phyloP scores from a whole-genome alignment of 495 filamentous ascomycete species.

The Articulospora tetracladia region DNA sequence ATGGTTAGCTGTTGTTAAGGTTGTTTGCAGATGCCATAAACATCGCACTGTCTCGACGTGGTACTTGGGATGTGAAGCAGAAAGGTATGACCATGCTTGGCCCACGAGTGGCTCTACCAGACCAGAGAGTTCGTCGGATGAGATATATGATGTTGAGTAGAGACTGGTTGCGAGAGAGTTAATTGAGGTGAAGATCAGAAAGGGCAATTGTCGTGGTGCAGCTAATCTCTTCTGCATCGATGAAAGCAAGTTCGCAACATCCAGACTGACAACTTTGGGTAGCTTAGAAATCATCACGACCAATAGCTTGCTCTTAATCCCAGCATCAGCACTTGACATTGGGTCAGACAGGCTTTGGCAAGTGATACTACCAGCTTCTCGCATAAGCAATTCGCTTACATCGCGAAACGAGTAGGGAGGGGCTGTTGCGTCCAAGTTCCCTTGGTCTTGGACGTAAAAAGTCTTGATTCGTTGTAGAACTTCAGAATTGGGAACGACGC shows the following conservation, averaged over 20 bases:
- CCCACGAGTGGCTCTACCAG: conserved; percentile 64
- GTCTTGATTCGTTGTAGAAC: conserved; percentile 55
- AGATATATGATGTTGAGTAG: conserved; percentile 54
- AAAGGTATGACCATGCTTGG: conserved; percentile 74
- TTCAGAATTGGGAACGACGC: conserved; percentile 32
- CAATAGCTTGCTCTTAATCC: conserved; percentile 42
- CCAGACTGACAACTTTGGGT: conserved; percentile 46
- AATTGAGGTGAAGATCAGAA: conserved; percentile 55
- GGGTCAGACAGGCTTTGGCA: conserved; percentile 38
- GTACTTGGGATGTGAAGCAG: conserved; percentile 77
- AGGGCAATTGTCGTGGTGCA: conserved; percentile 31
- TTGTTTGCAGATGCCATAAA: conserved; percentile 78
- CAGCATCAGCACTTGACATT: conserved; percentile 37
- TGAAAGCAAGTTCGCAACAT: conserved; percentile 49
- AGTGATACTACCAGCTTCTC: conserved; percentile 53
- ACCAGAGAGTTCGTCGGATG: conserved; percentile 53
- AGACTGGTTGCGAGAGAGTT: conserved; percentile 58
- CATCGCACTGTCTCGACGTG: conserved; percentile 88
- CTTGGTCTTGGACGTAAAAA: conserved; percentile 61
- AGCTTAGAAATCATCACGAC: conserved; percentile 57
- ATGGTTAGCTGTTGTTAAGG: conserved; percentile 40
- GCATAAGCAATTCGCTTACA: conserved; percentile 57
- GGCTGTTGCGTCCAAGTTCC: conserved; percentile 42
- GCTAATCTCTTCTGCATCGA: conserved; percentile 47
- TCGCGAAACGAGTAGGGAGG: conserved; percentile 55